Evolutionary conservation across 1,139 yeast genomes (phyloP), one percentile per base, ranked within the genome.

Genomic region (Entelexis sorbosivorans): DNA sequence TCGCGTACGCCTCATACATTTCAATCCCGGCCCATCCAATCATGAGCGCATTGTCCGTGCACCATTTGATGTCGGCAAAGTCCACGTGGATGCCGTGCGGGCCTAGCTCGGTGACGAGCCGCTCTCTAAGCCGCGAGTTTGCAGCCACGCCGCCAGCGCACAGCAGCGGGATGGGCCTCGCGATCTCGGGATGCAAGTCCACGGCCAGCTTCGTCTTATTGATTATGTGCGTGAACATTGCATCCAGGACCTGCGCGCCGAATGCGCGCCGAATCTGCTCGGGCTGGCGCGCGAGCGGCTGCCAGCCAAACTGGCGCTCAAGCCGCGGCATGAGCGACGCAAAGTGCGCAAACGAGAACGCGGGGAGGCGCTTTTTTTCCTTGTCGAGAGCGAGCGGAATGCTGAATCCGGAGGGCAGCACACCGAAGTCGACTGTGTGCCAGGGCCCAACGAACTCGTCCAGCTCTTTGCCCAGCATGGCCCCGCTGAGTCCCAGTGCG

Each of bases 21-120:
- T 89, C 96, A 13, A 89, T 84, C 0, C 96, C 98, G 0, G 97
- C 95, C 78, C 94, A 85, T 0, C 96, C 98, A 51, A 91, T 91
- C 99, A 91, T 91, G 2, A 88, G 77, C 0, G 97, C 96, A 66
- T 91, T 93, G 63, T 91, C 98, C 0, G 96, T 87, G 63, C 98
- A 93, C 57, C 89, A 70, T 7, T 74, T 69, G 8, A 80, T 71
- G 29, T 77, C 80, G 0, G 96, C 95, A 60, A 81, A 88, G 60
- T 77, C 78, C 55, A 78, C 71, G 1, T 66, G 56, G 14, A 63
- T 45, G 1, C 64, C 65, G 13, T 56, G 10, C 1, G 60, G 55
- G 3, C 56, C 42, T 28, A 81, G 62, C 20, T 72, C 69, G 0
- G 61, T 58, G 42, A 63, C 62, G 10, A 87, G 68, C 65, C 75